phyloP scores from a whole-genome alignment of 352 stramenopile genomes.

The Globisporangium spiculum region DNA sequence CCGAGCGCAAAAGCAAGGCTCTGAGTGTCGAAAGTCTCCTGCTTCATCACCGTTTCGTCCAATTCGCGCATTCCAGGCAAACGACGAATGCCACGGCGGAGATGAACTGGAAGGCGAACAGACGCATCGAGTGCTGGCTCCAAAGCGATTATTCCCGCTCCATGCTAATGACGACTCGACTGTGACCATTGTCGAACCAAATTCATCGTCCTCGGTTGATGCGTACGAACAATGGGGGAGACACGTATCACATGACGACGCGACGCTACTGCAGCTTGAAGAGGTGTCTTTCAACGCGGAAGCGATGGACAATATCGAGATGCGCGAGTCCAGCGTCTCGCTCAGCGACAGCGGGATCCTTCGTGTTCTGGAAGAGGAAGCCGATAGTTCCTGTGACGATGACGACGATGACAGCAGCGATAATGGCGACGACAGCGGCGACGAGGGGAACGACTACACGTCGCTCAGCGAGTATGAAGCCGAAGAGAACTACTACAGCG shows the following conservation, averaged over 20 bases:
- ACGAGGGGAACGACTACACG: slow-evolving; percentile 50
- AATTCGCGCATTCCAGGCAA: neutral
- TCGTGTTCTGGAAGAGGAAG: slow-evolving; percentile 33
- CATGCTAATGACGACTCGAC: slow-evolving; percentile 8
- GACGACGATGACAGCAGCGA: slow-evolving; percentile 27
- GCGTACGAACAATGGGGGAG: slow-evolving; percentile 22
- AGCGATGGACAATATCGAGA: slow-evolving; percentile 23
- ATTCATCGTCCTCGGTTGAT: neutral
- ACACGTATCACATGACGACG: slow-evolving; percentile 18
- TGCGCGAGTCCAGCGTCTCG: slow-evolving; percentile 45
- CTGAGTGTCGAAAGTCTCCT: neutral
- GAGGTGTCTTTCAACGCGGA: slow-evolving; percentile 8
- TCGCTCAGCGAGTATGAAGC: slow-evolving; percentile 74
- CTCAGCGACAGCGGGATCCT: slow-evolving; percentile 22
- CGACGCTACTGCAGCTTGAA: slow-evolving; percentile 20
- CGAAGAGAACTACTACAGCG: slow-evolving; percentile 85
- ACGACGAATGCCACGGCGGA: neutral
- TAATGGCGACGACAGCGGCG: slow-evolving; percentile 23
- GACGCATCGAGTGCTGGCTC: neutral
- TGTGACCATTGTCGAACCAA: slow-evolving; percentile 1
- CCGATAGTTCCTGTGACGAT: slow-evolving; percentile 43
- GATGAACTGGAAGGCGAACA: neutral
- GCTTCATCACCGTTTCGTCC: slow-evolving; percentile 3
- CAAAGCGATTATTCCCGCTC: slow-evolving; percentile 15
- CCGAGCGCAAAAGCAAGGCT: neutral